A percentile compares a stretch with the other conserved stretches of the same genome.
These are phyloP conservation scores for Penicillium vulpinum DNA, from an alignment of 2,329 filamentous ascomycete genomes.

Conservation along the genomic window DNA sequence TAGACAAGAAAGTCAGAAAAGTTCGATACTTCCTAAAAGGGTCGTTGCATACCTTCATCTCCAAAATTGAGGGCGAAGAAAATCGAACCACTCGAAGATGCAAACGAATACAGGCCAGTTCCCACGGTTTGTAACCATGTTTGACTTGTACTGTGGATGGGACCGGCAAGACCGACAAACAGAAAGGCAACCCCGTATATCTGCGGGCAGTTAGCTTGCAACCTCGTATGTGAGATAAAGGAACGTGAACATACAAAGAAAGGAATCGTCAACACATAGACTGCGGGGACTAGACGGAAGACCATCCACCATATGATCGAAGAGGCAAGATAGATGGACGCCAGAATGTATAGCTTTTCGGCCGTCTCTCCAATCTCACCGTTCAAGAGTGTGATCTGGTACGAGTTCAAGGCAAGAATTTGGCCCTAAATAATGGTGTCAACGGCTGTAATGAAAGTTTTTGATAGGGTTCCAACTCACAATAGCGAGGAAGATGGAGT, in stretches of 20 bases:
- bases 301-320: conserved; percentile 64
- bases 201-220: conserved; percentile 1
- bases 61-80: conserved; percentile 69
- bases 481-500: conserved; percentile 61
- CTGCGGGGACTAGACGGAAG: conserved; percentile 55
- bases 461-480: background rate
- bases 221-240: background rate
- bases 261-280: conserved; percentile 65
- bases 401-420: conserved; percentile 65
- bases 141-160: conserved; percentile 30
- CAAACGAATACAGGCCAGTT: conserved; percentile 61
- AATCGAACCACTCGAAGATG: conserved; percentile 62
- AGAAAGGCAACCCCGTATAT: conserved; percentile 63
- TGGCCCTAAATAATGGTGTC: conserved; percentile 44
- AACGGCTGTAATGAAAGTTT: background rate
- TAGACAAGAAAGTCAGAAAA: conserved; percentile 39
- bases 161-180: conserved; percentile 58
- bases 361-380: conserved; percentile 63
- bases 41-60: conserved; percentile 50
- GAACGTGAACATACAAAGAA: conserved; percentile 63
- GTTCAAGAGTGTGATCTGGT: conserved; percentile 66
- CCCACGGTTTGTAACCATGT: conserved; percentile 62
- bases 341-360: conserved; percentile 57
- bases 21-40: background rate
- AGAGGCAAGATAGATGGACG: conserved; percentile 60